Conservation (phyloP, 441 rosid genomes). For the Erodium texanum region DNA sequence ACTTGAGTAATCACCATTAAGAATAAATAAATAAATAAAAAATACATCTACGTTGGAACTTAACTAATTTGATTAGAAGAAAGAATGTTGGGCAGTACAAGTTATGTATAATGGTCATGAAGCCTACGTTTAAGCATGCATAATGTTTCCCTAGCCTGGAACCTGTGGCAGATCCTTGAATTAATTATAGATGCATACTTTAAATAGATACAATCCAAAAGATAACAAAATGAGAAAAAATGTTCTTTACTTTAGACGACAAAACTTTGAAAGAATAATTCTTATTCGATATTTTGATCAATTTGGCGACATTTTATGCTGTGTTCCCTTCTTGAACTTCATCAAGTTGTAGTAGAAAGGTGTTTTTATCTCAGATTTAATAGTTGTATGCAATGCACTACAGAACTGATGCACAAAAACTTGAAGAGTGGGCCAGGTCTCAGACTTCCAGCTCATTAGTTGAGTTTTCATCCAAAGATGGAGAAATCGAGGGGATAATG, state of each 20-base stretch:
- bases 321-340: background rate
- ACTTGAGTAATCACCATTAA: background rate
- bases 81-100: background rate
- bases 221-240: background rate
- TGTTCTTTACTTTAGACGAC: background rate
- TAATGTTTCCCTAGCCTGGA: background rate
- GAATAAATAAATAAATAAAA: background rate
- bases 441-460: constrained; percentile 61
- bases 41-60: background rate
- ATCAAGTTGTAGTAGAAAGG: background rate
- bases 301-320: background rate
- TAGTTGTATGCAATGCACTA: constrained; percentile 9
- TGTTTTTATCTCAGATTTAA: background rate
- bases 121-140: background rate
- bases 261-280: background rate
- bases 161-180: background rate
- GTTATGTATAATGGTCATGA: background rate
- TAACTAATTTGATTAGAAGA: background rate
- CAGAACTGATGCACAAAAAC: constrained; percentile 69
- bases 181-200: background rate
- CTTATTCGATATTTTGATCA: background rate
- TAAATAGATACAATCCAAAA: background rate
- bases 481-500: constrained; percentile 65
- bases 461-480: constrained; percentile 66
- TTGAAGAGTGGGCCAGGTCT: constrained; percentile 86